phyloP scores from a whole-genome alignment of 352 stramenopile genomes.

The Thraustochytrium sp. region DNA sequence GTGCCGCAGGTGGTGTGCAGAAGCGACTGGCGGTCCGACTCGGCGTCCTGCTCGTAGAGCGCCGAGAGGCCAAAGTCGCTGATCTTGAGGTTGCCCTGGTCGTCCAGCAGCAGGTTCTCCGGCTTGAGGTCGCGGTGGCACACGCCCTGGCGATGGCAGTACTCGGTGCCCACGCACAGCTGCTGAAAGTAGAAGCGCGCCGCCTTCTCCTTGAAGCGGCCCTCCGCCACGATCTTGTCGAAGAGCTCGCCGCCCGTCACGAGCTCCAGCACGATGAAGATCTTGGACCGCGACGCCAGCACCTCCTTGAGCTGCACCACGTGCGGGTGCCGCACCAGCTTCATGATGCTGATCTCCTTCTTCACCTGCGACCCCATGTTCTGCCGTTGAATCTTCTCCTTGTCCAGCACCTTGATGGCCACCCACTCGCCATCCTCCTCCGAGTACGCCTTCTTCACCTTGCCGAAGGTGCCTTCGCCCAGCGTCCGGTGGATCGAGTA shows the following conservation, averaged over 20 bases:
- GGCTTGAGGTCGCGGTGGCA: constrained; percentile 88
- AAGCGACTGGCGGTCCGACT: constrained; percentile 69
- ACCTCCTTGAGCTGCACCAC: constrained; percentile 82
- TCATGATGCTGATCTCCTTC: constrained; percentile 98
- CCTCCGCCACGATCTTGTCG: constrained; percentile 83
- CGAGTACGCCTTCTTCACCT: constrained; percentile 92
- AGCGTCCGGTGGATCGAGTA: constrained; percentile 93
- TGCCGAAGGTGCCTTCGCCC: constrained; percentile 92
- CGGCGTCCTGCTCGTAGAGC: constrained; percentile 59
- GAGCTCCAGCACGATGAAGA: constrained; percentile 89
- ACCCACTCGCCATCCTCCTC: constrained; percentile 87
- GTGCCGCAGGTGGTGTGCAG: constrained; percentile 92
- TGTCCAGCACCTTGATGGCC: constrained; percentile 96
- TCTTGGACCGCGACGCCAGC: constrained; percentile 60
- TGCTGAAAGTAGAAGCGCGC: constrained; percentile 97
- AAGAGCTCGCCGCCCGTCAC: constrained; percentile 83
- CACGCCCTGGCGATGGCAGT: constrained; percentile 94
- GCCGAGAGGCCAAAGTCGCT: constrained; percentile 97
- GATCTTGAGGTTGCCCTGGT: constrained; percentile 95
- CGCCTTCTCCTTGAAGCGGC: constrained; percentile 90
- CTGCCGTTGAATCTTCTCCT: constrained; percentile 96
- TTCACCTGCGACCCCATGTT: constrained; percentile 97
- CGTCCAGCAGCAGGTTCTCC: constrained; percentile 91
- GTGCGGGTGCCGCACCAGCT: constrained; percentile 68
- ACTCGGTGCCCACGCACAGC: constrained; percentile 90